Percentiles rank a stretch among this genome's conserved stretches.
These are phyloP conservation scores for Nicotiana tabacum DNA, from an alignment of 257 asterid genomes.

Conservation along the genomic window DNA sequence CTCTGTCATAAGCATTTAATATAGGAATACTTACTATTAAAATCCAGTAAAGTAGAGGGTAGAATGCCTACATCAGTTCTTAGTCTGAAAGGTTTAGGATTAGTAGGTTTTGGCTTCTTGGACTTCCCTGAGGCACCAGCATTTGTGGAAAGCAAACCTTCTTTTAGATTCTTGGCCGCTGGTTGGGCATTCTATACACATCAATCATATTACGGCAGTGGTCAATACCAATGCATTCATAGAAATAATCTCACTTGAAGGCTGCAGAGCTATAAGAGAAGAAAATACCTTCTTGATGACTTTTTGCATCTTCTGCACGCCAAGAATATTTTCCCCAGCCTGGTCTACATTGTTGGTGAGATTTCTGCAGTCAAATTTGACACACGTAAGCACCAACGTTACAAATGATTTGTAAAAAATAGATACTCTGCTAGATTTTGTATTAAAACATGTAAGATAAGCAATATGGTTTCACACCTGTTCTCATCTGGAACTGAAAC, in stretches of 20 bases:
- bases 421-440: background rate
- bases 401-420: background rate
- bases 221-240: background rate
- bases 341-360: slow-evolving; percentile 23
- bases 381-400: slow-evolving; percentile 9
- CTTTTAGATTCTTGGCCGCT: slow-evolving; percentile 38
- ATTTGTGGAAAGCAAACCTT: slow-evolving; percentile 17
- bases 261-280: background rate
- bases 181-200: slow-evolving; percentile 36
- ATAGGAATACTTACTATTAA: background rate
- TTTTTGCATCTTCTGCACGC: slow-evolving; percentile 25
- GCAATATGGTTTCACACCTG: slow-evolving; percentile 40
- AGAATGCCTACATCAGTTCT: slow-evolving; percentile 80
- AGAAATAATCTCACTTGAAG: slow-evolving; percentile 6
- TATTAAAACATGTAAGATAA: background rate
- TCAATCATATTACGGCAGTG: background rate
- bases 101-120: slow-evolving; percentile 76
- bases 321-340: slow-evolving; percentile 41
- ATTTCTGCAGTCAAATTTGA: slow-evolving; percentile 35
- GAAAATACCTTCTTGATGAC: slow-evolving; percentile 38
- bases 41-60: background rate
- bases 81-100: slow-evolving; percentile 91
- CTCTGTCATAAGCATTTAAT: slow-evolving; percentile 6
- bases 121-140: slow-evolving; percentile 37
- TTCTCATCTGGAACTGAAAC: slow-evolving; percentile 53